Conservation (phyloP, 2,329 filamentous ascomycete genomes). For the Trichothecium roseum region DNA sequence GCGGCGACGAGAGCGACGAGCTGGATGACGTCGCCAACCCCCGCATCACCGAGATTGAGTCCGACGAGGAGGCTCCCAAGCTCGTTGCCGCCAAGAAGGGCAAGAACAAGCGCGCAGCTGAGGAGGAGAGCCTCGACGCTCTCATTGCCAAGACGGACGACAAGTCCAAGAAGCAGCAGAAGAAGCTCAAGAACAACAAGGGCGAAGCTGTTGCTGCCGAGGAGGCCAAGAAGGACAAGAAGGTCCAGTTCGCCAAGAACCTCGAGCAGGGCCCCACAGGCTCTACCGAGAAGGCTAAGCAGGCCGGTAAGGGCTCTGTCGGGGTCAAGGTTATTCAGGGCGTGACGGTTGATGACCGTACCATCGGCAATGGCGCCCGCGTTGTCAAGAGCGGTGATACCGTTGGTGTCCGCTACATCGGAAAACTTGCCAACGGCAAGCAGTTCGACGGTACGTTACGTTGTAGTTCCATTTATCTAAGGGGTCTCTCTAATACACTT, state of each 20-base stretch:
- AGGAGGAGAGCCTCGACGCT: constrained; percentile 69
- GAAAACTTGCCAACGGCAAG: constrained; percentile 90
- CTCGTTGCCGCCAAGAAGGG: constrained; percentile 52
- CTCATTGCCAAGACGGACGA: constrained; percentile 71
- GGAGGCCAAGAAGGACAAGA: constrained; percentile 66
- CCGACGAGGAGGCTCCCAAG: constrained; percentile 63
- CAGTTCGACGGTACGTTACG: constrained; percentile 74
- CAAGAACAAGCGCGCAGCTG: constrained; percentile 91
- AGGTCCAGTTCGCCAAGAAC: constrained; percentile 98
- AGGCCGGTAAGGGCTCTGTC: constrained; percentile 35
- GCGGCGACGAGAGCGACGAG: constrained; percentile 64
- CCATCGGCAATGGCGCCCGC: constrained; percentile 66
- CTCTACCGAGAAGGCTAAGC: constrained; percentile 39
- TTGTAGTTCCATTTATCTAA: background rate
- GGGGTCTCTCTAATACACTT: constrained; percentile 11
- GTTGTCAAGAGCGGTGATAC: constrained; percentile 83
- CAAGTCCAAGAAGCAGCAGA: constrained; percentile 91
- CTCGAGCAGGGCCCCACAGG: constrained; percentile 92
- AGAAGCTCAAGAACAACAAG: constrained; percentile 99
- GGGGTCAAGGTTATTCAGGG: constrained; percentile 75
- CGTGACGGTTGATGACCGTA: constrained; percentile 92
- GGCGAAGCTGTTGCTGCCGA: constrained; percentile 66
- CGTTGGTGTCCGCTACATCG: constrained; percentile 94
- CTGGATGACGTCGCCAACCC: constrained; percentile 70
- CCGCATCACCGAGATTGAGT: constrained; percentile 73